Base-by-base conservation (phyloP, 441 rosid species). In the Melastoma candidum region DNA sequence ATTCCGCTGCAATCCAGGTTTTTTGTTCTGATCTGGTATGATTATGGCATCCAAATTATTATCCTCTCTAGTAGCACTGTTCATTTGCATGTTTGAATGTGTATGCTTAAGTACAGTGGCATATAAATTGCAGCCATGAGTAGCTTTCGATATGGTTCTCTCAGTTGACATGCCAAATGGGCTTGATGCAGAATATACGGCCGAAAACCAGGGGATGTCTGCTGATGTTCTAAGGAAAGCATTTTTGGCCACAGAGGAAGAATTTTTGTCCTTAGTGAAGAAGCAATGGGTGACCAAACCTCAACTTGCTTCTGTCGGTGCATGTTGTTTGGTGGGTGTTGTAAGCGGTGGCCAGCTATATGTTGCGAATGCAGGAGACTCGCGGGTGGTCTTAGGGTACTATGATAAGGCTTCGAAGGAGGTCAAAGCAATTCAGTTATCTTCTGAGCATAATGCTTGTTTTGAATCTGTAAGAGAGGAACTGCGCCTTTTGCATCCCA, bases 281-380 rank as follows among this genome's bases (percentile, higher is more conserved):
- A 79, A 71, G 53, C 73, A 83, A 47, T 92, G 96, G 95, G 70
- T 55, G 36, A 64, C 0, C 4, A 84, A 71, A 56, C 96, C 98
- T 8, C 83, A 80, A 67, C 77, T 92, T 62, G 98, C 98, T 63
- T 85, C 96, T 51, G 95, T 81, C 29, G 98, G 98, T 17, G 69
- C 98, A 10, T 87, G 96, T 62, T 85, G 96, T 64, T 75, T 90
- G 75, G 96, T 84, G 44, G 97, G 97, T 47, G 51, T 90, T 53
- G 55, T 87, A 46, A 84, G 89, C 39, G 64, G 80, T 32, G 97
- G 97, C 24, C 61, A 70, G 56, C 63, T 87, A 51, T 87, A 84
- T 67, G 69, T 84, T 56, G 97, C 92, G 22, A 90, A 90, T 65
- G 92, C 90, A 0, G 97, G 96, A 60, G 97, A 90, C 72, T 90